Base-by-base conservation (phyloP, 176 grass and related monocot genomes). In the Aegilops umbellulata region DNA sequence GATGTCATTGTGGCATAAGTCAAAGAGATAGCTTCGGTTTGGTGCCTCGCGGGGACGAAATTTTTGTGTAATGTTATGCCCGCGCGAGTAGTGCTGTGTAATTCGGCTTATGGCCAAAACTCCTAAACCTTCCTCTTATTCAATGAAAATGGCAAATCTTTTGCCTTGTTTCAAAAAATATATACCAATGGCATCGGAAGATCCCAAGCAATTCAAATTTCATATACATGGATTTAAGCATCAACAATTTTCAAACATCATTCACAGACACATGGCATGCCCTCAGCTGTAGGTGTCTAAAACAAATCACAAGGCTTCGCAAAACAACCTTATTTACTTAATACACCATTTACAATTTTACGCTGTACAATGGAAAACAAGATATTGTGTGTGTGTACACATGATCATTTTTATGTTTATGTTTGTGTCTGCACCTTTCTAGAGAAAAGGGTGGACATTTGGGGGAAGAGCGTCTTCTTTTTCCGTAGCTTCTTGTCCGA, bases 391-490 rank as follows among this genome's bases (percentile, higher is more conserved):
- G 39, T 87, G 30, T 78, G 24, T 78, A 55, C 44, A 78, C 30
- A 74, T 61, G 36, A 25, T 20, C 27, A 66, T n/a, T 71, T 65
- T 57, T 81, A 87, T 60, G 75, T 65, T 57, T 81, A 87, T 60
- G 75, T 23, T 64, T 79, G 47, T 65, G 88, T 83, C 27, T 84
- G 83, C 34, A 88, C 46, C 80, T 88, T 95, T 88, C 65, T 88
- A 60, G 86, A 86, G 76, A 90, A 84, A 86, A 94, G 79, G 49
- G 69, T 90, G 35, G 91, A 79, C 79, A 98, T 80, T 42, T 83
- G 90, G 22, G 86, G 86, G 24, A 98, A 85, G 53, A 98, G 79
- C 16, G 93, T 77, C 87, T 88, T 98, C 93, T 95, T 98, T 83
- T 85, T 92, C 53, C 16, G 71, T 72, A 83, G 16, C 81, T 92